Evolutionary conservation across 768 basidiomycete species (phyloP).

Genomic region (Mrakia gelida): DNA sequence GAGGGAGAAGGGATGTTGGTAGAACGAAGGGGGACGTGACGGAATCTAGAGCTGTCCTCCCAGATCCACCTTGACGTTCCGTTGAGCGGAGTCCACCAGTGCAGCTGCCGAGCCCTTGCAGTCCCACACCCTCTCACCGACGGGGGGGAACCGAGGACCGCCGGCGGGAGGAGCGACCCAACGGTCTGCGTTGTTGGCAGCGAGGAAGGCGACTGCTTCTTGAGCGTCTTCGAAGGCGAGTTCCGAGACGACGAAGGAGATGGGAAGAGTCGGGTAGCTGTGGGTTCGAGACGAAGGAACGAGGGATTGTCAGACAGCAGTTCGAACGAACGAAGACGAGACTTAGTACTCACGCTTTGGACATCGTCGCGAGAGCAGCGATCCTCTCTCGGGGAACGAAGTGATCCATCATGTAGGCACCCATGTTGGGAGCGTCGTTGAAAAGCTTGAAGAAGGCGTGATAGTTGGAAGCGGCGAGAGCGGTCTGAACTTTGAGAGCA

Average conservation of each 20-base stretch:
- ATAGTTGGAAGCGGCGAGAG: constrained; percentile 89
- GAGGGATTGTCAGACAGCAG: background rate
- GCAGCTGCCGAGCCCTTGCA: constrained; percentile 42
- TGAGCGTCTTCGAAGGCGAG: constrained; percentile 72
- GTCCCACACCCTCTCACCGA: constrained; percentile 55
- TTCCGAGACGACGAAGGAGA: constrained; percentile 70
- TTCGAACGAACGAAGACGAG: background rate
- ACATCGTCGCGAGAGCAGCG: constrained; percentile 78
- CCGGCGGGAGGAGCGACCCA: constrained; percentile 47
- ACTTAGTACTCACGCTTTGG: constrained; percentile 71
- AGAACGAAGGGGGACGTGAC: background rate
- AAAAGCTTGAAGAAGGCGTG: constrained; percentile 84
- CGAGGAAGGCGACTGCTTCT: constrained; percentile 65
- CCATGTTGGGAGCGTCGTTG: constrained; percentile 83
- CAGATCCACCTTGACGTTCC: constrained; percentile 80
- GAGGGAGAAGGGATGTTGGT: background rate
- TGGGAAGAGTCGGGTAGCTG: constrained; percentile 77
- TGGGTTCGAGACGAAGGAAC: background rate
- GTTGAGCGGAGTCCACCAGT: constrained; percentile 62
- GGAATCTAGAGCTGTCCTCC: constrained; percentile 74
- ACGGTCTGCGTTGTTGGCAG: constrained; percentile 60
- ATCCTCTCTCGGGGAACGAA: constrained; percentile 89
- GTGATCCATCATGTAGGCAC: constrained; percentile 98
- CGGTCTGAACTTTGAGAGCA: constrained; percentile 82
- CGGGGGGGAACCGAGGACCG: constrained; percentile 46